Evolutionary conservation across 768 basidiomycete genomes (phyloP).

Genomic region (Russula foetens): DNA sequence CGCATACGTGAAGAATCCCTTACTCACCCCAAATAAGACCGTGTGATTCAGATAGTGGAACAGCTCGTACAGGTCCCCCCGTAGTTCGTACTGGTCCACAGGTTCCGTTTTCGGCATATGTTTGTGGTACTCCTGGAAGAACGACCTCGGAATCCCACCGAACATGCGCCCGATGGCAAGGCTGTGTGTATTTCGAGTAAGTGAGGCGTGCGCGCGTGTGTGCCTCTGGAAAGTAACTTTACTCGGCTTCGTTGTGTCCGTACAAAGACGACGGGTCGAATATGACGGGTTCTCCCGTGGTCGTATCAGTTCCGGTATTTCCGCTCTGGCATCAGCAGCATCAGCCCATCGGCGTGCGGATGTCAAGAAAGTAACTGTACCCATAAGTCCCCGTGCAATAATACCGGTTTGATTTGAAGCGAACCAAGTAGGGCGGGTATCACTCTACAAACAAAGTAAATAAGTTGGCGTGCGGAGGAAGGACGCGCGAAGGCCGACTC

Average conservation of each 20-base stretch:
- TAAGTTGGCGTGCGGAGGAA: neutral
- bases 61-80: conserved; percentile 62
- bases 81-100: conserved; percentile 51
- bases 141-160: conserved; percentile 58
- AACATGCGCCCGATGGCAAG: conserved; percentile 73
- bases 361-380: conserved; percentile 31
- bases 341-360: no score
- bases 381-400: conserved; percentile 79
- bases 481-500: no score
- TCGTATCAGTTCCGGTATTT: conserved; percentile 54
- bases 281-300: conserved; percentile 52
- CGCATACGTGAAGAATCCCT: neutral
- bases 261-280: conserved; percentile 76
- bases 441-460: neutral
- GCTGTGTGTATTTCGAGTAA: conserved; percentile 30
- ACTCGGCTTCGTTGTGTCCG: conserved; percentile 82
- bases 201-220: neutral
- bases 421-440: conserved; percentile 60
- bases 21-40: conserved; percentile 64
- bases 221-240: conserved; percentile 23
- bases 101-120: conserved; percentile 58
- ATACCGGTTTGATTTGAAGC: conserved; percentile 52
- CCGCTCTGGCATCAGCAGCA: conserved; percentile 46
- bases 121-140: conserved; percentile 62
- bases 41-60: conserved; percentile 84